These are phyloP conservation scores for Polytrichum formosum DNA, from an alignment of 225 moss, liverwort and hornwort species.

Conservation along the genomic window DNA sequence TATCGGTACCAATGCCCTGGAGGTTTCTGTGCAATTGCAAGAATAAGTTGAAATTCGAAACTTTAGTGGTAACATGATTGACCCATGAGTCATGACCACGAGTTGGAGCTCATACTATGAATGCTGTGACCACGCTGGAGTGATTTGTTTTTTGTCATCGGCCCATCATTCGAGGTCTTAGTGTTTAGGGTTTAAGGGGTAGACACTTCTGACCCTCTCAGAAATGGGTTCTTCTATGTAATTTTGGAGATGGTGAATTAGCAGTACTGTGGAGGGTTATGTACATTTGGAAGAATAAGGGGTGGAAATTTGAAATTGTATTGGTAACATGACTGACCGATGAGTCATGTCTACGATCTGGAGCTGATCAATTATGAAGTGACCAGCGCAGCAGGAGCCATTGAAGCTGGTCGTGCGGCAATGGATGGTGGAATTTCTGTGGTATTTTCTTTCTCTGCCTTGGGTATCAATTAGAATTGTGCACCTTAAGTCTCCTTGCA, in stretches of 20 bases:
- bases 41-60: neutral
- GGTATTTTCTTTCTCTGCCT: constrained; percentile 32
- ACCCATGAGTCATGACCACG: too few relatives aligned
- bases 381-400: constrained; percentile 66
- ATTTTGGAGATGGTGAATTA: neutral
- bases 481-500: too few relatives aligned
- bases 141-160: neutral
- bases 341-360: neutral
- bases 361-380: neutral
- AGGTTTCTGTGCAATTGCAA: neutral
- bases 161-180: neutral
- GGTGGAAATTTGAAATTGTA: neutral
- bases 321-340: too few relatives aligned
- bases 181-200: constrained; percentile 2
- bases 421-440: constrained; percentile 76
- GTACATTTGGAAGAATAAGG: neutral
- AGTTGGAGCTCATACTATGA: neutral
- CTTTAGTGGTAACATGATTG: neutral
- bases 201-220: neutral
- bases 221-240: neutral
- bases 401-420: constrained; percentile 78
- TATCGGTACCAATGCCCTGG: neutral
- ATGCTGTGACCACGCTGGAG: too few relatives aligned
- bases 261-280: neutral
- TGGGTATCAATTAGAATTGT: neutral